Percentiles rank a stretch among this genome's conserved stretches.
Evolutionary conservation across 1,284 basidiomycete genomes (phyloP).

Genomic region (Apiotrichum porosum): DNA sequence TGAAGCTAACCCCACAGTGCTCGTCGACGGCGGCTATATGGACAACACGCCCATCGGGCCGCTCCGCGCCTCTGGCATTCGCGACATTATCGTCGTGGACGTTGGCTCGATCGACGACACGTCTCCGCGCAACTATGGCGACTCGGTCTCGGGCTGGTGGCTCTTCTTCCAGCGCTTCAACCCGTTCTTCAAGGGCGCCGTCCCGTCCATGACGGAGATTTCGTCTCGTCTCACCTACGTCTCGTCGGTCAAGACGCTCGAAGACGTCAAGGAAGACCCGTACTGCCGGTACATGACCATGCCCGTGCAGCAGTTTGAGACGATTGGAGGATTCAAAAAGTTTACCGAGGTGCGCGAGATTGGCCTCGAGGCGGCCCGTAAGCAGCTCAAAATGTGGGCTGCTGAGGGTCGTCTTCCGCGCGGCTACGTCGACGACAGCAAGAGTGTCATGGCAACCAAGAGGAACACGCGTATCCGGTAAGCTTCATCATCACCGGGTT

Average conservation of each 20-base stretch:
- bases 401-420: conserved; percentile 74
- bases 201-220: conserved; percentile 93
- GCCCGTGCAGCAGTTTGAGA: conserved; percentile 68
- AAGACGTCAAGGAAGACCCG: conserved; percentile 84
- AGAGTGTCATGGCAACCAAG: conserved; percentile 27
- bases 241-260: conserved; percentile 88
- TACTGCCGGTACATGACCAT: conserved; percentile 89
- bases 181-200: conserved; percentile 73
- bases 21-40: conserved; percentile 93
- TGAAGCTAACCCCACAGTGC: conserved; percentile 46
- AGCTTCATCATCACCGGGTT: conserved; percentile 1
- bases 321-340: conserved; percentile 47
- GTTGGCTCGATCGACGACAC: conserved; percentile 96
- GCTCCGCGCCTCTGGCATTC: conserved; percentile 88
- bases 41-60: conserved; percentile 87
- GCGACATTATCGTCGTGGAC: conserved; percentile 89
- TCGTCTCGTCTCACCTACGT: conserved; percentile 95
- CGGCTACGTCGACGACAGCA: conserved; percentile 54
- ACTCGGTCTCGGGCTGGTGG: conserved; percentile 96
- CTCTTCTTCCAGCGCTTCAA: conserved; percentile 80
- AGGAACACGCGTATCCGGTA: conserved; percentile 35
- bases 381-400: conserved; percentile 72
- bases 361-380: conserved; percentile 71
- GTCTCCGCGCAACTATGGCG: conserved; percentile 87
- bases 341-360: conserved; percentile 61